phyloP scores from a whole-genome alignment of 345 rosid species.

The Dipteronia sinensis region DNA sequence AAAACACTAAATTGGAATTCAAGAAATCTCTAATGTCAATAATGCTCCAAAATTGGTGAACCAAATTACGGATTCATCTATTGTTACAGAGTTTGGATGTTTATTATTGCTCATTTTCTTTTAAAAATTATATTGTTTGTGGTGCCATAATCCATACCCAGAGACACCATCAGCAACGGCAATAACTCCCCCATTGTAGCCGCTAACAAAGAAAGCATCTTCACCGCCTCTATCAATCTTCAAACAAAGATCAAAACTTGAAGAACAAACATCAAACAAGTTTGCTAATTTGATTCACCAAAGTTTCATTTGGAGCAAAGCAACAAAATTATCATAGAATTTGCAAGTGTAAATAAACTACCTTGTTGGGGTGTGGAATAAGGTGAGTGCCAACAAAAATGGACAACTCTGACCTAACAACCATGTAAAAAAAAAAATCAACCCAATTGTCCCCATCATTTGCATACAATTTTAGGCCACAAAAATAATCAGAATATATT shows the following conservation, averaged over 20 bases:
- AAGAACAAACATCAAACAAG: not conserved
- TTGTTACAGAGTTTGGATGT: not conserved
- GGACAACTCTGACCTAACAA: conserved; percentile 43
- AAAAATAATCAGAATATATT: not conserved
- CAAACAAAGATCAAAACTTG: conserved; percentile 6
- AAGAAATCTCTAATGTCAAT: not conserved
- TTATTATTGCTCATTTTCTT: not conserved
- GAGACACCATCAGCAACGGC: conserved; percentile 97
- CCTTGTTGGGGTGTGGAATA: conserved; percentile 88
- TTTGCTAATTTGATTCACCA: not conserved
- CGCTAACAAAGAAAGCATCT: conserved; percentile 77
- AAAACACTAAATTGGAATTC: not conserved
- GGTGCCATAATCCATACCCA: conserved; percentile 42
- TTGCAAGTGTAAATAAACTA: conserved; percentile 22
- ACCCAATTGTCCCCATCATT: not conserved
- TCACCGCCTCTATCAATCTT: conserved; percentile 87
- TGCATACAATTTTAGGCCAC: not conserved
- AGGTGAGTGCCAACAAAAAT: conserved; percentile 62
- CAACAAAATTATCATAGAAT: not conserved
- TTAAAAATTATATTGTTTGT: not conserved
- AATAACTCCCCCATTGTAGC: conserved; percentile 67
- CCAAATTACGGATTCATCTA: not conserved
- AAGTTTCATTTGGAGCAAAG: not conserved
- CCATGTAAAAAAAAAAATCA: not conserved
- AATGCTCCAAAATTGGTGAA: not conserved